Base-by-base conservation (phyloP, 192 early-diverging fungal genomes). In the Backusella tuberculispora region DNA sequence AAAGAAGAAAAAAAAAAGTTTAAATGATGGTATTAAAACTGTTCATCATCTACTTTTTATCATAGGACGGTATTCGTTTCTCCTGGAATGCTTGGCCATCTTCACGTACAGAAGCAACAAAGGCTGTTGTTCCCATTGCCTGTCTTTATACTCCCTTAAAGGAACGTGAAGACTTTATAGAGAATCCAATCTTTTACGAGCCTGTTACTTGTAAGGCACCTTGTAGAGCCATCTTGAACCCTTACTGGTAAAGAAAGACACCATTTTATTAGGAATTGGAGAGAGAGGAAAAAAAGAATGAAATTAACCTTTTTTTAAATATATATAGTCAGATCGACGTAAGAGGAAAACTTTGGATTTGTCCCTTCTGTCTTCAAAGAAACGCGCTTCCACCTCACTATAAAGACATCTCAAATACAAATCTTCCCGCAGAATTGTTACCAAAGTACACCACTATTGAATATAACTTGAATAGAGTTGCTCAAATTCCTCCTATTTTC, bases 311-410 rank as follows among this genome's bases (percentile, higher is more conserved):
- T n/a, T n/a, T n/a, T n/a, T n/a, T n/a, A n/a, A 29, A 66, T 24
- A n/a, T 29, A 40, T 42, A 66, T 74, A 96, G 95, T 79, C 96
- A 98, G 86, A 95, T 99, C 76, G 98, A 99, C 84, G 92, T 96
- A 38, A 94, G 95, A 41, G 93, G 89, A 19, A 96, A 95, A 83
- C 87, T 98, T 44, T 99, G 98, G 98, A 97, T 97, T 76, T 99
- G 98, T 79, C 95, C 98, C 9, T 96, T 99, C 83, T 98, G 98
- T 78, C 83, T 97, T 78, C 93, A 95, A 78, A 91, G 98, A 46
- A 99, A 98, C 84, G 94, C 94, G 80, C 94, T 99, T 79, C 97
- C 98, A 34, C 93, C 95, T 77, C 97, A 99, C 74, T 99, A 99
- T 81, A 91, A 92, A 78, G 96, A 99, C 81, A 97, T 99, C 78